phyloP scores from a whole-genome alignment of 2,329 filamentous ascomycete genomes.

The Hypoxylon sp. region DNA sequence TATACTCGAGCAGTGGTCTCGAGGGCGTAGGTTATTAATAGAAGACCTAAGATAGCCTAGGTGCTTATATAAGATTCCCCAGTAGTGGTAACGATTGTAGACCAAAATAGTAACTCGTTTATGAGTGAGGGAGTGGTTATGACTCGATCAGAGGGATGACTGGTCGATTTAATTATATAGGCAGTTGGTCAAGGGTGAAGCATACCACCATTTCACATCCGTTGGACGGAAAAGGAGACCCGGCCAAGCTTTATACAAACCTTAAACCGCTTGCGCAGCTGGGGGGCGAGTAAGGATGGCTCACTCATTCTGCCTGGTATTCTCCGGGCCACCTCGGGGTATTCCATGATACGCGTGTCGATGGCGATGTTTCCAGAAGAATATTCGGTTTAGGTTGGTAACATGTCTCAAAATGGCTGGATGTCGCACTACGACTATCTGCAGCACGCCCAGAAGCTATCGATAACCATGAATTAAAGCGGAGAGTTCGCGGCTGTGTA shows the following conservation, averaged over 20 bases:
- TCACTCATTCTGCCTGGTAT: constrained; percentile 30
- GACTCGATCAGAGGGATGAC: constrained; percentile 21
- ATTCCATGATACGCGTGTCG: constrained; percentile 44
- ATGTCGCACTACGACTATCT: constrained; percentile 16
- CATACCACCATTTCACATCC: constrained; percentile 18
- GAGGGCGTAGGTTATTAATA: constrained; percentile 12
- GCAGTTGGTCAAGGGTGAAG: constrained; percentile 17
- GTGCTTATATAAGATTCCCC: constrained; percentile 8
- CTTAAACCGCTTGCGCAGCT: constrained; percentile 41
- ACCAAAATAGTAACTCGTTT: constrained; percentile 19
- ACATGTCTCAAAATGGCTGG: constrained; percentile 39
- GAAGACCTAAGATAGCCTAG: constrained; percentile 3
- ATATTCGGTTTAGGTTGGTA: constrained; percentile 31
- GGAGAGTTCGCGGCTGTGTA: constrained; percentile 27
- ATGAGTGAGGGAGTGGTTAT: constrained; percentile 14
- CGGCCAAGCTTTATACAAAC: constrained; percentile 38
- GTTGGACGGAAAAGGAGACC: constrained; percentile 13
- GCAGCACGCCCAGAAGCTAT: constrained; percentile 28
- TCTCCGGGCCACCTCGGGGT: constrained; percentile 42
- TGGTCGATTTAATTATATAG: constrained; percentile 39
- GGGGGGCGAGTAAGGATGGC: constrained; percentile 17
- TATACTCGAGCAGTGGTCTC: not conserved
- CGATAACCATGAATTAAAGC: constrained; percentile 29
- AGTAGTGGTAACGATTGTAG: constrained; percentile 1
- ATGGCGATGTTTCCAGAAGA: constrained; percentile 34